Base-by-base conservation (phyloP, 805 yeast genomes). In the Nakazawaea pomicola region DNA sequence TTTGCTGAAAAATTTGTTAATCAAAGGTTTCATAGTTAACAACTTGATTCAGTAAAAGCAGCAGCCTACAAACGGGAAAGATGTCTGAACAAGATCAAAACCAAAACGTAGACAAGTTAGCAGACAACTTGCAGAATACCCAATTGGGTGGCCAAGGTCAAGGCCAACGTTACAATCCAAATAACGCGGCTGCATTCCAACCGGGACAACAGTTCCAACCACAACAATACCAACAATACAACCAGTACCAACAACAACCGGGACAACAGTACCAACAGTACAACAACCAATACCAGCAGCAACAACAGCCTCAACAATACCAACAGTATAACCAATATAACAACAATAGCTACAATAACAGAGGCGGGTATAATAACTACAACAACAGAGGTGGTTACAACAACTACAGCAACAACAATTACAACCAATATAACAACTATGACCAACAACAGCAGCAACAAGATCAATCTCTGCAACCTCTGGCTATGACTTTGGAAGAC, bases 401-500 rank as follows among this genome's bases (percentile, higher is more conserved):
- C 58, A 52, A 53, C 49, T 50, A 55, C 36, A 42, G 50, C 52
- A 48, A 45, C 48, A 49, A 37, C 54, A 51, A 40, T 25, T 43
- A 43, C 24, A 40, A 41, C 40, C 44, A 43, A 38, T 42, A 43
- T 51, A 49, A 44, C 54, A 47, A 49, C 51, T 49, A 52, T 8
- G 44, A 44, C 37, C 45, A 43, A 23, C 29, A 45, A 14, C 51
- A 36, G 43, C 41, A 47, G 14, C 45, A 32, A 14, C 38, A 20
- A 20, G 30, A 48, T 14, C 53, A 49, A 24, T 54, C 47, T 39
- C 55, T 41, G 49, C 49, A 59, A 45, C 60, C 54, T 45, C 69
- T 68, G 53, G 81, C 80, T 46, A 79, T 86, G 87, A 74, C 90
- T 29, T 70, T 87, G 53, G 95, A 88, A 40, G 95, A 86, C 50